Conservation (phyloP, 371 early-diverging fungal genomes). For the Saksenaea oblongispora region DNA sequence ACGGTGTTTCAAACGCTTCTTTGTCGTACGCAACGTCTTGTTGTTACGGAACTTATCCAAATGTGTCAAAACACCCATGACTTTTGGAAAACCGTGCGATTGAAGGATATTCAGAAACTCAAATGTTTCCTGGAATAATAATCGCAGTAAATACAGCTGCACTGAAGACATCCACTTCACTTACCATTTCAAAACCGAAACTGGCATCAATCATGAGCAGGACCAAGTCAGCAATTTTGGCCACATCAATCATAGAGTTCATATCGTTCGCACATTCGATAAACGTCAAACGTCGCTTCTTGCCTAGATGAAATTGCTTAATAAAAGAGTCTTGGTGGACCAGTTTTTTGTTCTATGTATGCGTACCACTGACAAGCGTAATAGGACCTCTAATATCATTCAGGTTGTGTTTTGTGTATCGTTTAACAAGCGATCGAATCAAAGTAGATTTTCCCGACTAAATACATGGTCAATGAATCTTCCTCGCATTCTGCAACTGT, state of each 20-base stretch:
- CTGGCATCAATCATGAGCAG: constrained; percentile 95
- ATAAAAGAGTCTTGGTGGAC: neutral
- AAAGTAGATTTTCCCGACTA: constrained; percentile 94
- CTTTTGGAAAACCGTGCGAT: constrained; percentile 96
- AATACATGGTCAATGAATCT: neutral
- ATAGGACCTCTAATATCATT: constrained; percentile 93
- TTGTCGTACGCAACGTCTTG: constrained; percentile 86
- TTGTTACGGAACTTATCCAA: constrained; percentile 92
- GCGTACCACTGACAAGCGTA: constrained; percentile 88
- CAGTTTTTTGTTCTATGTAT: neutral
- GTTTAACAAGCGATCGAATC: constrained; percentile 93
- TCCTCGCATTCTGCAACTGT: neutral
- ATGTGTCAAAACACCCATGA: constrained; percentile 97
- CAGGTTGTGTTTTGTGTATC: constrained; percentile 92
- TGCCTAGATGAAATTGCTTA: constrained; percentile 45
- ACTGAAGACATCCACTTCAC: neutral
- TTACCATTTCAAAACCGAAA: constrained; percentile 97
- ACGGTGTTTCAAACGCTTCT: constrained; percentile 94
- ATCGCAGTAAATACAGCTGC: neutral
- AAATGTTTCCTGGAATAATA: constrained; percentile 83
- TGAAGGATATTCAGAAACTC: constrained; percentile 98
- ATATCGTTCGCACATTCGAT: constrained; percentile 96
- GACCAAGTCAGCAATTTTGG: constrained; percentile 97
- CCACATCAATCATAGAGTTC: constrained; percentile 96
- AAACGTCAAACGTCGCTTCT: constrained; percentile 94